These are phyloP conservation scores for Fusarium pseudograminearum DNA, from an alignment of 2,329 filamentous ascomycete species.

Conservation along the genomic window DNA sequence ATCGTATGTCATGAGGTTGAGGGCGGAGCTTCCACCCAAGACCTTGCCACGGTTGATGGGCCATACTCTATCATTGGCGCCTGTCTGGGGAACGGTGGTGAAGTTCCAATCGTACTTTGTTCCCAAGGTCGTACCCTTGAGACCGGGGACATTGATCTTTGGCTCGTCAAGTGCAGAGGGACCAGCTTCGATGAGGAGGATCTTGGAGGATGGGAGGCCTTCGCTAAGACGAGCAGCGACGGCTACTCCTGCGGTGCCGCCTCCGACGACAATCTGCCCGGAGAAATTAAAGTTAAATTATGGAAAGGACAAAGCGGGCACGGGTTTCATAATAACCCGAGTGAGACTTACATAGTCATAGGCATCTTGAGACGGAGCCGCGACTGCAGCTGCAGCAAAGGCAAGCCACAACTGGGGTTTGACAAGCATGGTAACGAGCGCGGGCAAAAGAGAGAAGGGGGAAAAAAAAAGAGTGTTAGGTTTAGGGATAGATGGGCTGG, in stretches of 20 bases:
- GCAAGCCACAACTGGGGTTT: conserved; percentile 33
- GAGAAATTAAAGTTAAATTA: not conserved
- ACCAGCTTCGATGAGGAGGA: conserved; percentile 21
- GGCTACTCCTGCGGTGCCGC: conserved; percentile 50
- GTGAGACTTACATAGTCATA: conserved; percentile 40
- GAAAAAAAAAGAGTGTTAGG: not conserved
- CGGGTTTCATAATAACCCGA: not conserved
- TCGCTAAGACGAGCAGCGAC: conserved; percentile 50
- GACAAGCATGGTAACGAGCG: conserved; percentile 27
- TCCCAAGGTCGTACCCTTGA: conserved; percentile 35
- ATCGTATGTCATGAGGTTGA: conserved; percentile 51
- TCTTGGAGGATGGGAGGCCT: conserved; percentile 36
- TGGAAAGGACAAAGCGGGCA: not conserved
- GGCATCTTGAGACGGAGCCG: conserved; percentile 24
- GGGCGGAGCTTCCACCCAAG: conserved; percentile 48
- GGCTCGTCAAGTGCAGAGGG: conserved; percentile 16
- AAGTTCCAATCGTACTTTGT: conserved; percentile 50
- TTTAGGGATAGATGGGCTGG: not conserved
- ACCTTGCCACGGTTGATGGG: conserved; percentile 44
- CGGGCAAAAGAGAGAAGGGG: not conserved
- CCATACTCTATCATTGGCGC: conserved; percentile 39
- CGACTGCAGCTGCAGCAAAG: conserved; percentile 31
- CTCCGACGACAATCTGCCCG: conserved; percentile 47
- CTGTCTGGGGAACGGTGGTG: conserved; percentile 45
- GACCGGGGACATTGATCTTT: conserved; percentile 23